These are phyloP conservation scores for Litsea cubeba DNA, from an alignment of 164 flowering plant genomes.

Conservation along the genomic window DNA sequence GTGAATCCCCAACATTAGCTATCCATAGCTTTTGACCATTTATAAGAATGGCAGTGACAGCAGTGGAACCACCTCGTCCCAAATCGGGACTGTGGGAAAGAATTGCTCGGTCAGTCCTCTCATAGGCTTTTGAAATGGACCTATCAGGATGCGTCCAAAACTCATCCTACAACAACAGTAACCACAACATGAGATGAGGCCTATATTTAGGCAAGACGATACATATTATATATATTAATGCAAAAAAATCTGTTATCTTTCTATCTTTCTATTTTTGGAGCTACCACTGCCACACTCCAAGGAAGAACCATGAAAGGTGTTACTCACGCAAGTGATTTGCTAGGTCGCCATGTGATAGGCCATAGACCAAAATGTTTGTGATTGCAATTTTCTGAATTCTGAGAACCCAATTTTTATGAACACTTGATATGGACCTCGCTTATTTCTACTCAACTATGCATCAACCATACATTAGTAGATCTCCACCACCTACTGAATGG, in stretches of 20 bases:
- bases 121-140: conserved; percentile 72
- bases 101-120: conserved; percentile 75
- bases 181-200: neutral
- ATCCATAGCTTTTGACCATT: conserved; percentile 64
- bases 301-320: neutral
- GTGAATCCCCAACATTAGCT: conserved; percentile 87
- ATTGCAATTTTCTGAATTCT: neutral
- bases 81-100: conserved; percentile 67
- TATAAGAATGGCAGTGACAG: conserved; percentile 76
- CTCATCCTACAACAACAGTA: conserved; percentile 45
- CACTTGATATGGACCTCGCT: neutral
- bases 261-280: neutral
- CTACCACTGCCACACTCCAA: too few species aligned
- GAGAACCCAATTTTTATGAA: neutral
- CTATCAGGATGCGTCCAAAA: conserved; percentile 62
- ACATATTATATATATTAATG: neutral
- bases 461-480: neutral
- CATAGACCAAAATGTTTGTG: neutral
- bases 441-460: neutral
- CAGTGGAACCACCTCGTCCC: conserved; percentile 87
- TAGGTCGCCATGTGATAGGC: neutral
- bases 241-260: neutral
- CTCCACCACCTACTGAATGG: neutral
- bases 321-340: neutral
- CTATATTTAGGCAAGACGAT: neutral